These are phyloP conservation scores for Metschnikowia continentalis DNA, from an alignment of 805 yeast species.

Conservation along the genomic window DNA sequence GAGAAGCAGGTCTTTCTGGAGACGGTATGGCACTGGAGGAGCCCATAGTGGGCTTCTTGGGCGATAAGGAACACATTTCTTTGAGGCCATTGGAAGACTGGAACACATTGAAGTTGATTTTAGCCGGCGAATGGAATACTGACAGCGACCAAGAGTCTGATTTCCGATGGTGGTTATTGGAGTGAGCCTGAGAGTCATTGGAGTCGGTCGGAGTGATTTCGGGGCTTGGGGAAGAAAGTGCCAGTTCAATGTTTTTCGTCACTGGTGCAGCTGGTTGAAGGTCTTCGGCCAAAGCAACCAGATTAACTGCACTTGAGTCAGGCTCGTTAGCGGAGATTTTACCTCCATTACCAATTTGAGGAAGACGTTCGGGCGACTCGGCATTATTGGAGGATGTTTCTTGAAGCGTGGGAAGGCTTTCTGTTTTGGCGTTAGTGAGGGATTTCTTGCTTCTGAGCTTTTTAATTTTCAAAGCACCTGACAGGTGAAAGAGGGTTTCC, in stretches of 20 bases:
- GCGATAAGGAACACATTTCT: background rate
- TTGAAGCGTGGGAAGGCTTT: slow-evolving; percentile 3
- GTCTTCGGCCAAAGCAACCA: background rate
- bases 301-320: background rate
- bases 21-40: background rate
- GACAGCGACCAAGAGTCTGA: slow-evolving; percentile 3
- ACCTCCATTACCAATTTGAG: background rate
- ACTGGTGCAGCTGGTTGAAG: background rate
- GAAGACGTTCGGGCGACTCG: background rate
- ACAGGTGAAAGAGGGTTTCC: background rate
- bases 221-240: background rate
- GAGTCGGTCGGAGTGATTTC: background rate
- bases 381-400: background rate
- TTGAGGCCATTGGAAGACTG: background rate
- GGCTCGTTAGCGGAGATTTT: background rate
- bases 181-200: background rate
- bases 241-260: background rate
- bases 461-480: slow-evolving; percentile 2
- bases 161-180: background rate
- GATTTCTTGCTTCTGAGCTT: slow-evolving; percentile 3
- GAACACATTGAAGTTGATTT: background rate
- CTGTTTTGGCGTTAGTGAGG: background rate
- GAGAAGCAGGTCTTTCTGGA: background rate
- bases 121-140: background rate
- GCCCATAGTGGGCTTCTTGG: background rate